phyloP scores from a whole-genome alignment of 2,329 filamentous ascomycete genomes.

The Fusarium sacchari region DNA sequence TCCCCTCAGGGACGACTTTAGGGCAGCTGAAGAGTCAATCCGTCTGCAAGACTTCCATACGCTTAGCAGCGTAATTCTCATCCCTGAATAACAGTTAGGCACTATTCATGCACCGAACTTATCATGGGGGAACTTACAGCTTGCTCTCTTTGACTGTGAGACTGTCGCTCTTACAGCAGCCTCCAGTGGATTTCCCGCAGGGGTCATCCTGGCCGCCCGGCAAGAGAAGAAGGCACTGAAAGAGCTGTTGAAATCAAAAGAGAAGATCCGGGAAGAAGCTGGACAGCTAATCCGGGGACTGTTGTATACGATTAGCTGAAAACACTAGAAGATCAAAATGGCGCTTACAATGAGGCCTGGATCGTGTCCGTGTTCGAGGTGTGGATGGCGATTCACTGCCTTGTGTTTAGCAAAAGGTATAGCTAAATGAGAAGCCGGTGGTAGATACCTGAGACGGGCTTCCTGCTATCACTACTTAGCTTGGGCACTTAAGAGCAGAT shows the following conservation, averaged over 20 bases:
- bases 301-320: too few species aligned
- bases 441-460: background rate
- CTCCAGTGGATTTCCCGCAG: too few species aligned
- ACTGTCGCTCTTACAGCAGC: background rate
- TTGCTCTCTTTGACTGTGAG: background rate
- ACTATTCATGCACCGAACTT: too few species aligned
- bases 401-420: rapidly evolving
- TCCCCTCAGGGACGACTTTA: too few species aligned
- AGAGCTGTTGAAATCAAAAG: too few species aligned
- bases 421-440: rapidly evolving
- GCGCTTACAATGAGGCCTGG: background rate
- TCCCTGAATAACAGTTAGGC: background rate
- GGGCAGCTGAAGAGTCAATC: too few species aligned
- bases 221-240: too few species aligned
- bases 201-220: too few species aligned
- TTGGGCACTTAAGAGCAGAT: rapidly evolving
- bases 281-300: too few species aligned
- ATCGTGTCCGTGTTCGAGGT: rapidly evolving
- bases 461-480: background rate
- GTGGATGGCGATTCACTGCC: background rate
- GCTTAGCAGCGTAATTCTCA: background rate
- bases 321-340: too few species aligned
- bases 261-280: too few species aligned
- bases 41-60: background rate
- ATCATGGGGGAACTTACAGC: background rate